Conservation (phyloP, 2,329 filamentous ascomycete species). For the Penicillium sp. region DNA sequence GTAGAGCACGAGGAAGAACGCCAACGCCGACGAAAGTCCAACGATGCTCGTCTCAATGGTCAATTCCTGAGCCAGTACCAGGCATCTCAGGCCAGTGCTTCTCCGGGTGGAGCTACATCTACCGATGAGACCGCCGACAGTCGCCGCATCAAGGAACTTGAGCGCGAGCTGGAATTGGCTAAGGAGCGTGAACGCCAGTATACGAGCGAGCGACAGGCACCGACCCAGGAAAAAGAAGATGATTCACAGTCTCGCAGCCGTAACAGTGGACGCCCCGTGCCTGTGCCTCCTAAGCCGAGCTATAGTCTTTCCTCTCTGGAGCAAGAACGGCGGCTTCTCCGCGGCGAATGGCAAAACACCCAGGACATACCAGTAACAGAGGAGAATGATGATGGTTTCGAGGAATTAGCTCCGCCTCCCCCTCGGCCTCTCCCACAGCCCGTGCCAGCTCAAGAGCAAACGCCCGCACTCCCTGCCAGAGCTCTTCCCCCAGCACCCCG, state of each 20-base stretch:
- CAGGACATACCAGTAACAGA: slow-evolving; percentile 29
- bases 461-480: slow-evolving; percentile 10
- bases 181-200: slow-evolving; percentile 67
- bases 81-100: slow-evolving; percentile 59
- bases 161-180: slow-evolving; percentile 68
- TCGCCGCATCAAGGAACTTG: slow-evolving; percentile 74
- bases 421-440: slow-evolving; percentile 35
- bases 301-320: slow-evolving; percentile 59
- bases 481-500: slow-evolving; percentile 33
- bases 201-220: slow-evolving; percentile 59
- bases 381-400: slow-evolving; percentile 4
- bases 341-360: slow-evolving; percentile 54
- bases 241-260: slow-evolving; percentile 28
- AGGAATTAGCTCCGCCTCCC: slow-evolving; percentile 23
- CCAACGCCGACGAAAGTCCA: slow-evolving; percentile 58
- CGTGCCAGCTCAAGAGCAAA: slow-evolving; percentile 15
- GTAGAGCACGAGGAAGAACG: slow-evolving; percentile 70
- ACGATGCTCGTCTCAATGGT: slow-evolving; percentile 70
- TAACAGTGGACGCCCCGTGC: slow-evolving; percentile 33
- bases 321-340: slow-evolving; percentile 60
- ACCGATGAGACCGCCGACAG: slow-evolving; percentile 56
- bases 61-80: slow-evolving; percentile 88
- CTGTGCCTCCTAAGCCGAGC: slow-evolving; percentile 44
- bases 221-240: slow-evolving; percentile 18
- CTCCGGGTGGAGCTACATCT: slow-evolving; percentile 29